Evolutionary conservation across 176 grass and related monocot species (phyloP).

Genomic region (Oryza punctata): DNA sequence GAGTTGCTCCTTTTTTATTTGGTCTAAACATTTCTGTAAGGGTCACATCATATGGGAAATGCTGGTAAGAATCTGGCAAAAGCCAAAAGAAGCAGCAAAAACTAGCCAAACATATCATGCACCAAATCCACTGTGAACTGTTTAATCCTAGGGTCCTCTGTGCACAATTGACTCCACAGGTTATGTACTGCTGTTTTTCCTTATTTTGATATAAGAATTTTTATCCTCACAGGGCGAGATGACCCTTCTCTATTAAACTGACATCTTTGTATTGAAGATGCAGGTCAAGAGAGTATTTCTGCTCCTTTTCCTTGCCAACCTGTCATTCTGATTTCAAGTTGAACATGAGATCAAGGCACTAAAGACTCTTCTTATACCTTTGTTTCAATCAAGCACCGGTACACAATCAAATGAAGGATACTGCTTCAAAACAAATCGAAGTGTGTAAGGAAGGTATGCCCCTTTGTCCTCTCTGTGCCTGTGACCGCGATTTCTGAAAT

Average conservation of each 20-base stretch:
- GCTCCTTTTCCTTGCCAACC: not conserved
- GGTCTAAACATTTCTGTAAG: too few species aligned
- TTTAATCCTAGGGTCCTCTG: not conserved
- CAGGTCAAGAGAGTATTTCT: not conserved
- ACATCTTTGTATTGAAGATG: not conserved
- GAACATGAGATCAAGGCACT: not conserved
- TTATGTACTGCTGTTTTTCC: not conserved
- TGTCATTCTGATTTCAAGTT: not conserved
- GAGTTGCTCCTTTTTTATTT: too few species aligned
- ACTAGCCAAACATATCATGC: too few species aligned
- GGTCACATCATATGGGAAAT: too few species aligned
- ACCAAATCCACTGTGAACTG: not conserved
- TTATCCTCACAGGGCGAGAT: not conserved
- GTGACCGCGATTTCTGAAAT: not conserved
- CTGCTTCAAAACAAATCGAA: not conserved
- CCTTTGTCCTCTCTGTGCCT: not conserved
- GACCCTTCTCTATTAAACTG: not conserved
- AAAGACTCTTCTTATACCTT: too few species aligned
- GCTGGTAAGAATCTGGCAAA: too few species aligned
- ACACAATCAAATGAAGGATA: not conserved
- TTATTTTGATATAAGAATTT: too few species aligned
- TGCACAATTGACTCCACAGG: not conserved
- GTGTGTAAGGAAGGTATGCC: not conserved
- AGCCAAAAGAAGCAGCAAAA: too few species aligned
- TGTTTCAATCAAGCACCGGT: too few species aligned